Base-by-base conservation (phyloP, 208 protist genomes). In the Crithidia brevicula region DNA sequence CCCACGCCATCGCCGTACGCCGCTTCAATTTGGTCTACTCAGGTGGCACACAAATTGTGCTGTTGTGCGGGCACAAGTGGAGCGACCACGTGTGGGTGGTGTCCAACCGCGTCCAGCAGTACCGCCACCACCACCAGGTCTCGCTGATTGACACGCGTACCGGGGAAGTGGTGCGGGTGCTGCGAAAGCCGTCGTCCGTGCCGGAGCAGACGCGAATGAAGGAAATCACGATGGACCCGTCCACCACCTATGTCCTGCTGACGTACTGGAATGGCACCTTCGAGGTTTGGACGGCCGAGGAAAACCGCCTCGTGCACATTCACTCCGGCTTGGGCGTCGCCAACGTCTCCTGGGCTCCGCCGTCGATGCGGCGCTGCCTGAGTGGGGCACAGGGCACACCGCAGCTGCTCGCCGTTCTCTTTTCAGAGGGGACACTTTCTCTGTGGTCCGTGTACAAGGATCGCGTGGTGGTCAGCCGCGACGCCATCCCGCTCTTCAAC, bases 401-500 rank as follows among this genome's bases (percentile, higher is more conserved):
- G 31, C 74, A 95, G 67, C 69, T 95, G 20, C 86, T 95, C 42
- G 63, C 82, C 27, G 77, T 95, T 9, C 45, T 92, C 20, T 94
- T 94, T 67, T 67, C 78, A 8, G 89, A 92, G 57, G 86, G 89
- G 34, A 77, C 82, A 9, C 54, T 89, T 53, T 89, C 86, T 36
- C 77, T 89, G 10, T 95, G 89, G 89, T 88, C 82, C 6, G 89
- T 91, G 2, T 90, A 89, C 76, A 83, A 82, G 65, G 84, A 95
- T 60, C 85, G 82, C 43, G 74, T 89, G 25, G 74, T 91, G 36
- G 80, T 84, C 52, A 91, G 82, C 75, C 77, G 84, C 46, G 86
- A 92, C 59, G 67, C 78, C 6, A 69, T 83, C 11, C 69, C 82
- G 15, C 56, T 91, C 25, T 73, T 92, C 67, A 40, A 72, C 45